Evolutionary conservation across 208 protist species (phyloP).

Genomic region (Acanthamoeba divionensis): DNA sequence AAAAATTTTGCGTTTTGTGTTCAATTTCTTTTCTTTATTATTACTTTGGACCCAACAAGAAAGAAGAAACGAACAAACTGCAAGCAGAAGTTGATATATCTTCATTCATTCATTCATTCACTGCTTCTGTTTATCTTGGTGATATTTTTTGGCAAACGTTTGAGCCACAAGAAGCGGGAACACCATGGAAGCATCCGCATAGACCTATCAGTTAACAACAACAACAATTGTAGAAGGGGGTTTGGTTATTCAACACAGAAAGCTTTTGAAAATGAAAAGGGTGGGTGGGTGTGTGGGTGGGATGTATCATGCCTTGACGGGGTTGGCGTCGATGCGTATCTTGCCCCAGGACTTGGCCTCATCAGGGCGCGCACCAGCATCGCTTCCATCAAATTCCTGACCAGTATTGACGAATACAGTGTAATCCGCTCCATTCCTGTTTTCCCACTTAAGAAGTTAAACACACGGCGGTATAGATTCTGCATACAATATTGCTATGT

Average conservation of each 20-base stretch:
- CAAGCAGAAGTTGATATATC: no score
- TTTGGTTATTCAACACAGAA: no score
- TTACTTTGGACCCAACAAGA: no score
- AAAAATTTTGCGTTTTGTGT: no score
- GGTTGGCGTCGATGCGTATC: conserved; percentile 90
- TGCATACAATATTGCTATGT: background rate
- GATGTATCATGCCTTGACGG: conserved; percentile 89
- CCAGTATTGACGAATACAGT: conserved; percentile 96
- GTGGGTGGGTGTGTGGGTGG: background rate
- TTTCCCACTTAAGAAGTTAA: background rate
- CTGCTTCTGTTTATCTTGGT: background rate
- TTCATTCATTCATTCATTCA: no score
- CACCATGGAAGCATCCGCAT: conserved; percentile 94
- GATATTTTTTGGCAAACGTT: conserved; percentile 80
- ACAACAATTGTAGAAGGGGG: no score
- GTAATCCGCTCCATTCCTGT: conserved; percentile 97
- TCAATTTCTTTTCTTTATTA: no score
- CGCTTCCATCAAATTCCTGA: conserved; percentile 96
- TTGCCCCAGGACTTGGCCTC: conserved; percentile 99
- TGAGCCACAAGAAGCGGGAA: conserved; percentile 96
- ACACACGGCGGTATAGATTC: no score
- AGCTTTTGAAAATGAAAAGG: no score
- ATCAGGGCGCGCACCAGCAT: conserved; percentile 96
- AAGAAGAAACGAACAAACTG: no score
- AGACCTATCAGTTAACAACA: no score